A percentile compares a stretch with the other conserved stretches of the same genome.
These are phyloP conservation scores for Collybiopsis confluens DNA, from an alignment of 768 basidiomycete genomes.

Conservation along the genomic window DNA sequence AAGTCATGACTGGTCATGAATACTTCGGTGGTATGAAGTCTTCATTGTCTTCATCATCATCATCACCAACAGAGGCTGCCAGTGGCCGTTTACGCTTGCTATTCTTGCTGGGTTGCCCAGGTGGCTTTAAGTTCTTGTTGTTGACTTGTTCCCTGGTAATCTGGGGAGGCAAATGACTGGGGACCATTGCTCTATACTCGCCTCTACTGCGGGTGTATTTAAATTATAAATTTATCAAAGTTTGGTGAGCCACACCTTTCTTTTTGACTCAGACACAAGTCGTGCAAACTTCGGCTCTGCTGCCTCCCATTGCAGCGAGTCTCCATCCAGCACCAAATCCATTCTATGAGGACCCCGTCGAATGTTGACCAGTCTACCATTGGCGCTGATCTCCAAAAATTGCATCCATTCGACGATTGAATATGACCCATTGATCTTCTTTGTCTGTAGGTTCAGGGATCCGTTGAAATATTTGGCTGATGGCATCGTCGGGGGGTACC, in stretches of 20 bases:
- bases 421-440: conserved; percentile 9
- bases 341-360: background rate
- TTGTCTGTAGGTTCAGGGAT: conserved; percentile 7
- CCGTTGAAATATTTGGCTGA: conserved; percentile 9
- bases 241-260: background rate
- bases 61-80: too few relatives aligned
- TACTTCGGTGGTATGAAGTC: background rate
- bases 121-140: background rate
- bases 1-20: too few relatives aligned
- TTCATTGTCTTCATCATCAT: background rate
- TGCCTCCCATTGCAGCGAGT: conserved; percentile 9
- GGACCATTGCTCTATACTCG: background rate
- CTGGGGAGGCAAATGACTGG: background rate
- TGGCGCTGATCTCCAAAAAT: conserved; percentile 10
- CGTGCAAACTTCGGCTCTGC: conserved; percentile 10
- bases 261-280: background rate
- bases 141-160: background rate
- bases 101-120: too few relatives aligned
- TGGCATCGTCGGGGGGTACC: conserved; percentile 7
- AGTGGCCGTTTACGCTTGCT: too few relatives aligned
- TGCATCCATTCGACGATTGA: conserved; percentile 12
- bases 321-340: background rate
- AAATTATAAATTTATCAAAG: background rate
- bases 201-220: background rate
- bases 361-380: background rate